Evolutionary conservation across 257 asterid species (phyloP).

Genomic region (Jasminum sambac): DNA sequence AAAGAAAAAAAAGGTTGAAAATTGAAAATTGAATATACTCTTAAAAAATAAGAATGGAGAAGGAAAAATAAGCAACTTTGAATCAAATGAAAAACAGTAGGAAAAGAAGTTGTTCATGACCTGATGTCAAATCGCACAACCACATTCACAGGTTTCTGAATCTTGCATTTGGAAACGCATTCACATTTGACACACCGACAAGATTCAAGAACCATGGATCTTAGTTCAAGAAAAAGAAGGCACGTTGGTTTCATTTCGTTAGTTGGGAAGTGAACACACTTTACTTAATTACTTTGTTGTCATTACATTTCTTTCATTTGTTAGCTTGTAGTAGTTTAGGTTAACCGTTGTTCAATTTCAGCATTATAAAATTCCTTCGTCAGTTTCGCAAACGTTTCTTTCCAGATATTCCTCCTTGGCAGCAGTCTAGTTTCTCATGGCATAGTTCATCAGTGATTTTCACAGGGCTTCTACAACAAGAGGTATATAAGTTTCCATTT

Average conservation of each 20-base stretch:
- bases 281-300: not conserved
- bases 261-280: no score
- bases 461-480: not conserved
- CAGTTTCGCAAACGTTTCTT: not conserved
- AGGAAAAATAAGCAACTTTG: constrained; percentile 6
- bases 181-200: not conserved
- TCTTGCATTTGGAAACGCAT: constrained; percentile 2
- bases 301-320: not conserved
- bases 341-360: no score
- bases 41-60: constrained; percentile 1
- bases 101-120: constrained; percentile 7
- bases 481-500: not conserved
- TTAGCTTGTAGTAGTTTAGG: not conserved
- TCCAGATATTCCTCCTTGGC: not conserved
- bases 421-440: not conserved
- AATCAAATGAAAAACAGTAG: constrained; percentile 9
- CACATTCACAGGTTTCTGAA: not conserved
- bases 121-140: not conserved
- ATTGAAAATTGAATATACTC: constrained; percentile 10
- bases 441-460: not conserved
- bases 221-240: not conserved
- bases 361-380: not conserved
- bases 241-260: no score
- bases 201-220: not conserved
- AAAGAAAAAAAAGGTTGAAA: not conserved